Base-by-base conservation (phyloP, 2,329 filamentous ascomycete species). In the Dryadomyces quercus-mongolicae region DNA sequence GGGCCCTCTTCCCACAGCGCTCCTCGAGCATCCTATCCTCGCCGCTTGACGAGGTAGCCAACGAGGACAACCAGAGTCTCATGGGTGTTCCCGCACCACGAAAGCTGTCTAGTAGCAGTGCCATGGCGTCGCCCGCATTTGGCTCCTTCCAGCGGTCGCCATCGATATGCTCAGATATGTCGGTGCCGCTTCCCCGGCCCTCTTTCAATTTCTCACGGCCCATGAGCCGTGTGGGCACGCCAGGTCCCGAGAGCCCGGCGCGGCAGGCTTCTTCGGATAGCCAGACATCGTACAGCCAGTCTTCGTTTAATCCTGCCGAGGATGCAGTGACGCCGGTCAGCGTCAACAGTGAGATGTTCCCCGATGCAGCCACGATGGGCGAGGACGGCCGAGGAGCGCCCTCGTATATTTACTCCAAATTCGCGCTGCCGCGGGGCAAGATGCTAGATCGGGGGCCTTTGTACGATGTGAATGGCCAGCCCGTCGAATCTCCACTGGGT, bases 121-220 rank as follows among this genome's bases (percentile, higher is more conserved):
- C 73, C 51, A 70, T 74, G 16, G 69, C 75, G 31, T 73, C 86
- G 22, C 84, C 85, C 2, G 77, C 74, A 52, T 68, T 78, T 55
- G 75, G 78, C 16, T 74, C 81, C 31, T 79, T 84, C 62, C 80
- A 82, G 56, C 80, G 90, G 62, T 95, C 91, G 1, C 89, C 90
- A 2, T 97, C 93, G 0, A 77, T 88, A 42, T 84, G 83, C 57
- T 97, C 92, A 1, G 88, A 95, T 58, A 80, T 81, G 51, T 95
- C 90, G 2, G 76, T 77, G 47, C 77, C 67, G 10, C 64, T 90
- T 40, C 81, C 84, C 13, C 80, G 85, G 16, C 86, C 89, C 1
- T 82, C 86, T 0, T 92, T 94, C 70, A 97, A 98, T 69, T 97
- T 97, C 67, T 97, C 93, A 0, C 80, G 93, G 46, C 93, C 93